phyloP scores from a whole-genome alignment of 257 asterid species.

The Solanum virginianum region DNA sequence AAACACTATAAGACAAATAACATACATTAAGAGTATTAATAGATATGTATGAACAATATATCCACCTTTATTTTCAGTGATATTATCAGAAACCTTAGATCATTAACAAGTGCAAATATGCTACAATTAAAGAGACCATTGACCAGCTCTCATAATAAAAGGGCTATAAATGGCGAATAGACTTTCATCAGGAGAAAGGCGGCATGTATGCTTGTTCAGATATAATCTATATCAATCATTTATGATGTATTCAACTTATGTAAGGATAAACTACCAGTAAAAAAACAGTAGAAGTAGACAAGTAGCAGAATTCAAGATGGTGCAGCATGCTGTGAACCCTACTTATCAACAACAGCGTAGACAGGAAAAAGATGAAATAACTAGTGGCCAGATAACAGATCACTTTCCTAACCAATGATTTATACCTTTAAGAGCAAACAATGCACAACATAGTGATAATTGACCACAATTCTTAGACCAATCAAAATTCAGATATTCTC shows the following conservation, averaged over 20 bases:
- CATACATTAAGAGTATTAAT: background rate
- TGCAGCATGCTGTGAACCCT: background rate
- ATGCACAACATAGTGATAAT: background rate
- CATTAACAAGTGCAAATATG: background rate
- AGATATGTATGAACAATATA: background rate
- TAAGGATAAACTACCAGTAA: background rate
- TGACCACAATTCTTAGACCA: background rate
- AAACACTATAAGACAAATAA: conserved; percentile 33
- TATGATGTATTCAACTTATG: background rate
- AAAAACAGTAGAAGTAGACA: background rate
- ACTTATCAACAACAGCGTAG: background rate
- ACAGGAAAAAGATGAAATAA: background rate
- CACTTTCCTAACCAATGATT: background rate
- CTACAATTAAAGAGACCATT: background rate
- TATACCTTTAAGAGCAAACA: background rate
- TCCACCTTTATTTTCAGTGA: background rate
- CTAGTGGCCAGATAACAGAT: background rate
- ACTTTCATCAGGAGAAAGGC: background rate
- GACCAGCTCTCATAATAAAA: background rate
- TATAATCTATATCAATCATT: background rate
- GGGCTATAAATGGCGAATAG: background rate
- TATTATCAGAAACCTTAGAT: background rate
- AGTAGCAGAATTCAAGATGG: background rate
- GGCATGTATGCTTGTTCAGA: background rate
- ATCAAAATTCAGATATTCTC: background rate